Base-by-base conservation (phyloP, 345 rosid species). In the Brassica carinata region DNA sequence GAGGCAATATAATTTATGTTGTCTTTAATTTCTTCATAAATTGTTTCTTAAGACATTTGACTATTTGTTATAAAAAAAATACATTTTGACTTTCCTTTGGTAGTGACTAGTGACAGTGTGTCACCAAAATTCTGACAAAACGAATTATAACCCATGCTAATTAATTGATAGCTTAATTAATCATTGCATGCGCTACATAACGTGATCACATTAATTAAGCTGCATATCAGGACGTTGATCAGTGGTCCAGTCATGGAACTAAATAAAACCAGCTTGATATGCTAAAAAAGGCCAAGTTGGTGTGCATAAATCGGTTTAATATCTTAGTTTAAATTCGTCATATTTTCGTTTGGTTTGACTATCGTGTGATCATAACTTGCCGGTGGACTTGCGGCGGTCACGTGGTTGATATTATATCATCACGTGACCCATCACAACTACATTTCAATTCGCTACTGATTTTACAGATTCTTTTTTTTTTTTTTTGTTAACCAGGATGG, bases 171-270 rank as follows among this genome's bases (percentile, higher is more conserved):
- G 8, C 82, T 66, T 79, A 72, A 58, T 58, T 66, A 79, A 69
- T 67, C 17, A 79, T 73, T 48, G 33, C 51, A 43, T 43, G 51
- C 27, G 29, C 18, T 14, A 67, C 55, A 45, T 67, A 74, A 73
- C 82, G 73, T 79, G 78, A 61, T 30, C 69, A 73, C 15, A 73
- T 59, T 79, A 73, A 59, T 73, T 9, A 73, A 73, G 74, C 82
- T 67, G 15, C 53, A 73, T 30, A 14, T 61, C 70, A 73, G 78
- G 74, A 17, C 43, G 64, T 43, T 59, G 64, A 68, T 79, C 63
- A 11, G 63, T 79, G 77, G 76, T 79, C 81, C 67, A 67, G 30
- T 73, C 69, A 78, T 65, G 31, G 45, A 55, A 72, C 71, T 33
- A 23, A 23, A 61, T 61, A 61, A 61, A 61, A 61, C 64, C 64